Evolutionary conservation across 2,329 filamentous ascomycete species (phyloP).

Genomic region (Colletotrichum lindemuthianum): DNA sequence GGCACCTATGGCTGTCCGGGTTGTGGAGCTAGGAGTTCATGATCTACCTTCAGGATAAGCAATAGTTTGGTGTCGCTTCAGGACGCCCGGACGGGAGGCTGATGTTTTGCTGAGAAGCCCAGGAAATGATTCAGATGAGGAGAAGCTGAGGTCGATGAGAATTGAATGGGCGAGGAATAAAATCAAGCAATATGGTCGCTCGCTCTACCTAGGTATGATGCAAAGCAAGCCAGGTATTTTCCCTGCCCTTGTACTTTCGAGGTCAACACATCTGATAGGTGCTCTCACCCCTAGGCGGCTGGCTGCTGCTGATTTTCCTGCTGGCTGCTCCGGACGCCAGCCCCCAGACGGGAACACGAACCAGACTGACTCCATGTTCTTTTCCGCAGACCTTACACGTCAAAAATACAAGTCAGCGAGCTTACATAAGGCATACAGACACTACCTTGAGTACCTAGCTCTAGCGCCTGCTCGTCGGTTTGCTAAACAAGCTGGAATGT

Average conservation of each 20-base stretch:
- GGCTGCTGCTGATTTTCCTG: slow-evolving; percentile 12
- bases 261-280: too few relatives aligned
- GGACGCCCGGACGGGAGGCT: slow-evolving; percentile 3
- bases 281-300: neutral
- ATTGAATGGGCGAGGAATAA: too few relatives aligned
- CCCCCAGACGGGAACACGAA: neutral
- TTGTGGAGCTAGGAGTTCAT: slow-evolving; percentile 33
- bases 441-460: neutral
- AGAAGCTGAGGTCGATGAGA: too few relatives aligned
- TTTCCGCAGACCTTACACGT: neutral
- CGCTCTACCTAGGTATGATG: too few relatives aligned
- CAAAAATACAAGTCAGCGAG: neutral
- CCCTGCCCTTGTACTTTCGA: too few relatives aligned
- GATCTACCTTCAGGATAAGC: slow-evolving; percentile 35
- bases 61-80: slow-evolving; percentile 29
- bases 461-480: slow-evolving; percentile 9
- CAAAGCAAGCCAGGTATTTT: too few relatives aligned
- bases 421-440: slow-evolving; percentile 9
- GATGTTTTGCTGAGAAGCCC: neutral
- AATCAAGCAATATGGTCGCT: too few relatives aligned
- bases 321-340: neutral
- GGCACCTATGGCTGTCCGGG: slow-evolving; percentile 14
- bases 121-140: neutral
- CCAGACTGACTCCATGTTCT: neutral
- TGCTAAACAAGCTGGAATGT: slow-evolving; percentile 19